A percentile compares a stretch with the other conserved stretches of the same genome.
Conservation (phyloP, 371 early-diverging fungal species). For the Saksenaea oblongispora region DNA sequence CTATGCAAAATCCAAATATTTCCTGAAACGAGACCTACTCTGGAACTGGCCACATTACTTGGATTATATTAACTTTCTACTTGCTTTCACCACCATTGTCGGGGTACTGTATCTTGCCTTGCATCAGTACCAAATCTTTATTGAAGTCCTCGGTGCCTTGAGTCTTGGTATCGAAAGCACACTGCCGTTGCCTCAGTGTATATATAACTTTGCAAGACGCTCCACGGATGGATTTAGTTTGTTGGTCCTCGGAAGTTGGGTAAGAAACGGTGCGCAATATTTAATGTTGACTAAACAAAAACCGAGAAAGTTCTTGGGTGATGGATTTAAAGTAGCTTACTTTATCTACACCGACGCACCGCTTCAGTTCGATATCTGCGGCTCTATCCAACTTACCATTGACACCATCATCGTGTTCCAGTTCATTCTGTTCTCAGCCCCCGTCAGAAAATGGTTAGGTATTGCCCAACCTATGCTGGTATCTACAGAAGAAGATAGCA, state of each 20-base stretch:
- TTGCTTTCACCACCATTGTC: constrained; percentile 36
- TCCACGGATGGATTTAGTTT: constrained; percentile 60
- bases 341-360: constrained; percentile 58
- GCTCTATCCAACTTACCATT: constrained; percentile 61
- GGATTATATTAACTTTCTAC: constrained; percentile 50
- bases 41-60: constrained; percentile 45
- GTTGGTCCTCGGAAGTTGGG: constrained; percentile 42
- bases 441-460: constrained; percentile 14
- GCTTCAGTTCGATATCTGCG: constrained; percentile 67
- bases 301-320: constrained; percentile 53
- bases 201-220: constrained; percentile 49
- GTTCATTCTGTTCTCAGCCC: constrained; percentile 49
- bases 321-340: constrained; percentile 64
- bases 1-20: background rate
- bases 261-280: constrained; percentile 9
- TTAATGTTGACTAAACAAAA: background rate
- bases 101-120: constrained; percentile 34
- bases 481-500: background rate
- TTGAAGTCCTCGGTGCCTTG: constrained; percentile 38
- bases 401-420: constrained; percentile 58
- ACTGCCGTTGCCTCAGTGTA: constrained; percentile 64
- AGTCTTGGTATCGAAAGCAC: constrained; percentile 63
- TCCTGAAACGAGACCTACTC: constrained; percentile 16
- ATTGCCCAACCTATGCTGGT: background rate
- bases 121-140: constrained; percentile 23